A percentile compares a stretch with the other conserved stretches of the same genome.
Evolutionary conservation across 176 grass and related monocot genomes (phyloP).

Genomic region (Poa annua): DNA sequence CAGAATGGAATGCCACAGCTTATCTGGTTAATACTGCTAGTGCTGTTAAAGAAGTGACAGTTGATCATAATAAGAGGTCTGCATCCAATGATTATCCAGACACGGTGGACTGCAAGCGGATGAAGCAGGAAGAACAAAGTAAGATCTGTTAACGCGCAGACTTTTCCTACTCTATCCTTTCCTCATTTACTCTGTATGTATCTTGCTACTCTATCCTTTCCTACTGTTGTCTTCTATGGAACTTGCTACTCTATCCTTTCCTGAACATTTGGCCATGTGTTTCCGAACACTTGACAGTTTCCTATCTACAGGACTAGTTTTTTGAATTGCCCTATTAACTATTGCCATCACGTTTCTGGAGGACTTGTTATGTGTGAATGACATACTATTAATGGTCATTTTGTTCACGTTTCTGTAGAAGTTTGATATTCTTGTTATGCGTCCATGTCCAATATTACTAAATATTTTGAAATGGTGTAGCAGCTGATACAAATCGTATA

Average conservation of each 20-base stretch:
- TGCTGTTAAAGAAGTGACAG: slow-evolving; percentile 4
- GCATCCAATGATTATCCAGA: slow-evolving; percentile 19
- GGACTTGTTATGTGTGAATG: not conserved
- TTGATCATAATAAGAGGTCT: slow-evolving; percentile 42
- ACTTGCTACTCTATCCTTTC: too few species aligned
- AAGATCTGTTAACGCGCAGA: slow-evolving; percentile 23
- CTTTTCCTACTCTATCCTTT: too few species aligned
- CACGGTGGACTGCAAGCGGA: slow-evolving; percentile 42
- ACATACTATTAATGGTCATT: not conserved
- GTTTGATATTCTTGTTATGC: not conserved
- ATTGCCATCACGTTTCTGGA: not conserved
- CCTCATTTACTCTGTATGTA: too few species aligned
- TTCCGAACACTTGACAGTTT: not conserved
- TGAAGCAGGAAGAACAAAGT: slow-evolving; percentile 46
- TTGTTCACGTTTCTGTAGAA: not conserved
- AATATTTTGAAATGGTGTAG: not conserved
- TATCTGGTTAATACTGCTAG: slow-evolving; percentile 17
- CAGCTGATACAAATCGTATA: not conserved
- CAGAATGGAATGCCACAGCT: not conserved
- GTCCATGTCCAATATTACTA: not conserved
- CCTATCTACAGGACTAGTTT: not conserved
- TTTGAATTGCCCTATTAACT: not conserved
- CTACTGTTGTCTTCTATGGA: too few species aligned
- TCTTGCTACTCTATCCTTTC: too few species aligned
- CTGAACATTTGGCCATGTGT: not conserved